Evolutionary conservation across 306 rosid genomes (phyloP), one percentile per base, ranked within the genome.

Genomic region (Prunus mongolica): DNA sequence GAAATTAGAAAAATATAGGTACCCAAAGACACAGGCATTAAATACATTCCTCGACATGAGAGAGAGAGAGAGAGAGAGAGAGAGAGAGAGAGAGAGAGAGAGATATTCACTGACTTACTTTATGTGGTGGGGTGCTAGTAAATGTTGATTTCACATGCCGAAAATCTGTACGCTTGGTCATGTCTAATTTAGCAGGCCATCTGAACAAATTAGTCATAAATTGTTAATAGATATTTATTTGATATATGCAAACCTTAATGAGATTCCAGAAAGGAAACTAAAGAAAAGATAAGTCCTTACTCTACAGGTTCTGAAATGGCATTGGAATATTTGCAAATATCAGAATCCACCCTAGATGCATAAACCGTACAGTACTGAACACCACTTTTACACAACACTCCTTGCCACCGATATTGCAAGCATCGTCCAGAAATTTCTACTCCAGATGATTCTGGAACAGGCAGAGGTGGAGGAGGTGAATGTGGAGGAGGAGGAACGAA

Each of bases 131-230:
- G 65, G 89, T 87, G 78, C 87, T 76, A 49, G 87, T 80, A 85
- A 95, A 95, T 76, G 98, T 89, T 60, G 96, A 85, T 84, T 86
- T 88, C 76, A 95, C 95, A 72, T 92, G 98, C 74, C 79, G 86
- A 82, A 88, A 81, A 84, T 92, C 98, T 65, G 97, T 92, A 50
- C 97, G 97, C 85, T 92, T 95, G 68, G 91, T 92, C 96, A 92
- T 95, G 87, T 95, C 97, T 82, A 95, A 86, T 79, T 92, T 95
- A 71, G 89, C 60, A 14, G 98, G 98, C 97, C 98, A 95, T 81
- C 98, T 95, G 82, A 78, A 81, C 75, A 87, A 92, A 81, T 64
- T 24, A 78, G 47, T 74, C 79, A 69, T 22, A 71, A 83, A 34
- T 78, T 56, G 49, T 68, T 41, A 51, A 63, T 22, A 58, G 50